Evolutionary conservation across 116 monocot genomes (phyloP), one percentile per base, ranked within the genome.

Genomic region (Dioscorea cayenensis): DNA sequence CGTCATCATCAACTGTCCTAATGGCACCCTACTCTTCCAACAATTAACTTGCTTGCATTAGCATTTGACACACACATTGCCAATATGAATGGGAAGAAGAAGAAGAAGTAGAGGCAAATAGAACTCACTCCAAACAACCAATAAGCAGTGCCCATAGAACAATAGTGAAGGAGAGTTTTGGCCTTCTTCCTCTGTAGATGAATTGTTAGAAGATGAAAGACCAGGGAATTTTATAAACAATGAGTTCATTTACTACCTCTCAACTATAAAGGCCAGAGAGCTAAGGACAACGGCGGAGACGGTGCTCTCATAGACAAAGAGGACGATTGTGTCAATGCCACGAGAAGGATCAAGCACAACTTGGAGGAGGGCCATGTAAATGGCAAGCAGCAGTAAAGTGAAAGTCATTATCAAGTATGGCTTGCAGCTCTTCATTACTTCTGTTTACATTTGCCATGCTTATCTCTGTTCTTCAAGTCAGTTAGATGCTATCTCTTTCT

Each of bases 1-100:
- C 51, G 79, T 79, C n/a, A 79, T 13, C 72, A 86, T 6, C 62
- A 86, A 29, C 59, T 86, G 73, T 13, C 70, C 70, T 23, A 78
- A 6, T 10, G 75, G 60, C 19, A 72, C 73, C 76, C 86, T 86
- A 49, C 14, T 38, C 22, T 25, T 51, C 19, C 23, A 58, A 14
- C 18, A 13, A 27, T 55, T 52, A 55, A 28, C 43, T 43, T 43
- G 11, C 43, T 43, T 43, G 23, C 17, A 51, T 55, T 8, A 66
- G 25, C 5, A 73, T 58, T 51, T 29, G 28, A 18, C 5, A 22
- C 32, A 77, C 20, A 65, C 20, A 65, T 48, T 48, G 28, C 25
- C 12, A 9, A 43, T 5, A 43, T 10, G 7, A 43, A 43, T 3
- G 43, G 32, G 43, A 43, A 43, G 43, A 32, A 32, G 0, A 25